phyloP scores from a whole-genome alignment of 495 filamentous ascomycete species.

The Penicillium silybi region DNA sequence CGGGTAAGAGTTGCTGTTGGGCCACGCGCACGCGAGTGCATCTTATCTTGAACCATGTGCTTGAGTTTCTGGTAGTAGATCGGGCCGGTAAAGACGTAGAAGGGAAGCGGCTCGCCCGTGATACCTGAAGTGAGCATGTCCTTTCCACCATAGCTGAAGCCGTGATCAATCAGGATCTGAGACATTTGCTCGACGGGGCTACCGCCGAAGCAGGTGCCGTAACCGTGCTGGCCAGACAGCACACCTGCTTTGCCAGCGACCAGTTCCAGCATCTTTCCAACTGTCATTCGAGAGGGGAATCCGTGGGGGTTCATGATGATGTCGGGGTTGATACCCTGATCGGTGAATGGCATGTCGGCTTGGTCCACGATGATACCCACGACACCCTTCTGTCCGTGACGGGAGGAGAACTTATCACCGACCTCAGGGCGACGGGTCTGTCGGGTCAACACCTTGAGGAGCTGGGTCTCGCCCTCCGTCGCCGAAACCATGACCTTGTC shows the following conservation, averaged over 20 bases:
- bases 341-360: slow-evolving; percentile 95
- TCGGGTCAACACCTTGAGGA: slow-evolving; percentile 88
- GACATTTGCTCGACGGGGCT: slow-evolving; percentile 89
- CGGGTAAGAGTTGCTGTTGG: slow-evolving; percentile 89
- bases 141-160: slow-evolving; percentile 94
- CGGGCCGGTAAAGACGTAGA: slow-evolving; percentile 96
- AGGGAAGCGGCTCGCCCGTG: slow-evolving; percentile 87
- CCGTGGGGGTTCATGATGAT: slow-evolving; percentile 99
- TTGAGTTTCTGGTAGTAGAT: slow-evolving; percentile 99
- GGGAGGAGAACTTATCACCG: slow-evolving; percentile 97
- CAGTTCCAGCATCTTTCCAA: slow-evolving; percentile 96
- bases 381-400: slow-evolving; percentile 97
- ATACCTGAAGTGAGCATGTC: slow-evolving; percentile 95
- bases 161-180: slow-evolving; percentile 73
- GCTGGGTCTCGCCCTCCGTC: slow-evolving; percentile 72
- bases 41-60: slow-evolving; percentile 99
- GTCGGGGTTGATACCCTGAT: slow-evolving; percentile 84
- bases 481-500: slow-evolving; percentile 90
- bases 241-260: slow-evolving; percentile 93
- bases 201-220: slow-evolving; percentile 94
- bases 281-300: slow-evolving; percentile 99
- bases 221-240: slow-evolving; percentile 72
- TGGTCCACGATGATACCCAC: slow-evolving; percentile 93
- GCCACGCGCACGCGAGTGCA: slow-evolving; percentile 91
- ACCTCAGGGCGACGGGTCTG: slow-evolving; percentile 93